Base-by-base conservation (phyloP, 1,284 basidiomycete species). In the Xerocomus tenax region DNA sequence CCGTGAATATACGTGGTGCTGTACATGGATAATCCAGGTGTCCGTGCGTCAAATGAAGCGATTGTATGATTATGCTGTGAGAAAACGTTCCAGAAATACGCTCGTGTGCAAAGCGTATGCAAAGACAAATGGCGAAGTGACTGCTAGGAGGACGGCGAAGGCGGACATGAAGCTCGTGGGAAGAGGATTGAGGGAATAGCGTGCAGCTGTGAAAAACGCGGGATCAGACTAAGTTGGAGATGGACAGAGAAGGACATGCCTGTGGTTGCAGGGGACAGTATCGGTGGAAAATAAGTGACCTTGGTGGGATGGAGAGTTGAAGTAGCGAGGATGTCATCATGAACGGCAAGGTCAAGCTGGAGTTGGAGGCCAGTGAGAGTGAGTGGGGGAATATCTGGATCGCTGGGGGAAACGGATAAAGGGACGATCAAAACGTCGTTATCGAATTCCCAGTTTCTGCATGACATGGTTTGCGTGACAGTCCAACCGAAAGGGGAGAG, bases 381-480 rank as follows among this genome's bases (percentile, higher is more conserved):
- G 46, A 59, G 51, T 30, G 45, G 5, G 36, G 34, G 47, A 15
- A 42, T 35, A 34, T 47, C 45, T n/a, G 42, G n/a, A 3, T 45
- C 36, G 18, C 43, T 10, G 16, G 44, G 30, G 36, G 47, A 41
- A 23, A 44, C n/a, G n/a, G 51, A 38, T 35, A 59, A 53, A n/a
- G 66, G 59, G 29, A 54, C 39, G 26, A 64, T 49, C 16, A 38
- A 42, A 43, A 66, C 54, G 18, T 63, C 61, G 52, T 56, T 49
- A 53, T 61, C 65, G 12, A 64, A 59, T 47, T 66, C 61, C 62
- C 66, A 67, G 25, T 52, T 56, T 28, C 55, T 61, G 39, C 54
- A 42, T 21, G 58, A 53, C 23, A 42, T 36, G 21, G 53, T 32
- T 25, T 53, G 42, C 23, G 54, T 30, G 26, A 61, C 46, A 25